Evolutionary conservation across 768 basidiomycete genomes (phyloP).

Genomic region (Boletus subcaerulescens): DNA sequence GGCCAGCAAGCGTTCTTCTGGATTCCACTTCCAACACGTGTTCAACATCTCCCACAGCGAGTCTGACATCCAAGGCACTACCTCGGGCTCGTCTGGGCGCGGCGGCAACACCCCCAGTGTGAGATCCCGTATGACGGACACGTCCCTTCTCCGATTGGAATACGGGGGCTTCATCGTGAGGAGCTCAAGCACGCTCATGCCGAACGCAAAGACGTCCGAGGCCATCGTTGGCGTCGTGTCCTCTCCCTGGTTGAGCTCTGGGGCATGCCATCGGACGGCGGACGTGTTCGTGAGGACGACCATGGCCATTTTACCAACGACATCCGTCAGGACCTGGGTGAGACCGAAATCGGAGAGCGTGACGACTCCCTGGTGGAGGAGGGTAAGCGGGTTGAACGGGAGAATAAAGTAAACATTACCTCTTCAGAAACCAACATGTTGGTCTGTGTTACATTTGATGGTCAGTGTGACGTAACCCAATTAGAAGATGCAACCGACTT

Average conservation of each 20-base stretch:
- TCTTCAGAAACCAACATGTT: constrained; percentile 57
- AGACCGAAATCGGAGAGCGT: constrained; percentile 64
- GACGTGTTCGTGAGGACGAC: constrained; percentile 44
- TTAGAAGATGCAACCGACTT: constrained; percentile 23
- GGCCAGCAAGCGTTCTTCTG: constrained; percentile 41
- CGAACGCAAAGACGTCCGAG: constrained; percentile 56
- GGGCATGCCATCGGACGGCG: constrained; percentile 59
- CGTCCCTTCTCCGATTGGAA: constrained; percentile 46
- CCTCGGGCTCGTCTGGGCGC: constrained; percentile 38
- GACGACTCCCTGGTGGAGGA: constrained; percentile 43
- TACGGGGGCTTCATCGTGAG: constrained; percentile 52
- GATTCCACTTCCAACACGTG: constrained; percentile 44
- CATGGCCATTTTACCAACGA: constrained; percentile 48
- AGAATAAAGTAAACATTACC: constrained; percentile 24
- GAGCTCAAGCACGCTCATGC: constrained; percentile 60
- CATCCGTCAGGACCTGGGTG: constrained; percentile 57
- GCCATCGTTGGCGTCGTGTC: constrained; percentile 41
- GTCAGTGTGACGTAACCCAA: constrained; percentile 1
- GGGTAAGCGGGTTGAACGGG: not conserved
- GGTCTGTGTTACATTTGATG: constrained; percentile 31
- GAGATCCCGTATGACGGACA: constrained; percentile 48
- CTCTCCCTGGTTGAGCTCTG: constrained; percentile 51
- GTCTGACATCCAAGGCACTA: constrained; percentile 42
- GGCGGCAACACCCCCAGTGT: constrained; percentile 38
- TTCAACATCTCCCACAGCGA: constrained; percentile 46